A percentile compares a stretch with the other conserved stretches of the same genome.
phyloP scores from a whole-genome alignment of 345 rosid genomes.

The Triadica sebifera region DNA sequence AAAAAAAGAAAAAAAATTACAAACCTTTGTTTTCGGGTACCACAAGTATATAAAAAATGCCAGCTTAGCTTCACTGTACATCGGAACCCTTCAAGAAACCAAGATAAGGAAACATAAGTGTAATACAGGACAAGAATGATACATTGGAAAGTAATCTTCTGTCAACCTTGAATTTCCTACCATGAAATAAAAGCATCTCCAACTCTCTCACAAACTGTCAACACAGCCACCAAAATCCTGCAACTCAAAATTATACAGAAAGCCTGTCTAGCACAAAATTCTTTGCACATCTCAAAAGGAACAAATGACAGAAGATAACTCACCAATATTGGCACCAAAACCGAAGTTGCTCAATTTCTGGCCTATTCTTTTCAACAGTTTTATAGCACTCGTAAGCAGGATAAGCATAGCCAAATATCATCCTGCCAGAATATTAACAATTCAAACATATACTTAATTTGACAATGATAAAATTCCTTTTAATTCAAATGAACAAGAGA shows the following conservation, averaged over 20 bases:
- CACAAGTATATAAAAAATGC: slow-evolving; percentile 75
- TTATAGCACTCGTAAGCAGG: slow-evolving; percentile 54
- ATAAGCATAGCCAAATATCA: slow-evolving; percentile 57
- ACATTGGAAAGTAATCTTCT: neutral
- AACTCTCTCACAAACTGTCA: slow-evolving; percentile 59
- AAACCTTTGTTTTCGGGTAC: slow-evolving; percentile 83
- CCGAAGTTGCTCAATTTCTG: slow-evolving; percentile 58
- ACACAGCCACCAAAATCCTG: slow-evolving; percentile 66
- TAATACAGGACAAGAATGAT: neutral
- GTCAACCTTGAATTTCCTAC: slow-evolving; percentile 28
- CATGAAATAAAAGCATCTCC: slow-evolving; percentile 67
- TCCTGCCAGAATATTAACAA: slow-evolving; percentile 27
- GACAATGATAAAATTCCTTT: neutral
- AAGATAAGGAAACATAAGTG: slow-evolving; percentile 7
- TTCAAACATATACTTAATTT: slow-evolving; percentile 1
- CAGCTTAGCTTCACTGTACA: slow-evolving; percentile 81
- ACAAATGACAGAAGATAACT: neutral
- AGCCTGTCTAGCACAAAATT: neutral
- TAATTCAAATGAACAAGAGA: neutral
- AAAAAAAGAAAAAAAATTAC: neutral
- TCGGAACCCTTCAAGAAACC: slow-evolving; percentile 62
- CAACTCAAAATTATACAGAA: slow-evolving; percentile 10
- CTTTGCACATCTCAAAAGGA: neutral
- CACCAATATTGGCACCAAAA: slow-evolving; percentile 75
- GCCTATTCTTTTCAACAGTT: slow-evolving; percentile 50